A percentile compares a stretch with the other conserved stretches of the same genome.
Conservation (phyloP, 2,329 filamentous ascomycete genomes). For the Orbilia oligospora region DNA sequence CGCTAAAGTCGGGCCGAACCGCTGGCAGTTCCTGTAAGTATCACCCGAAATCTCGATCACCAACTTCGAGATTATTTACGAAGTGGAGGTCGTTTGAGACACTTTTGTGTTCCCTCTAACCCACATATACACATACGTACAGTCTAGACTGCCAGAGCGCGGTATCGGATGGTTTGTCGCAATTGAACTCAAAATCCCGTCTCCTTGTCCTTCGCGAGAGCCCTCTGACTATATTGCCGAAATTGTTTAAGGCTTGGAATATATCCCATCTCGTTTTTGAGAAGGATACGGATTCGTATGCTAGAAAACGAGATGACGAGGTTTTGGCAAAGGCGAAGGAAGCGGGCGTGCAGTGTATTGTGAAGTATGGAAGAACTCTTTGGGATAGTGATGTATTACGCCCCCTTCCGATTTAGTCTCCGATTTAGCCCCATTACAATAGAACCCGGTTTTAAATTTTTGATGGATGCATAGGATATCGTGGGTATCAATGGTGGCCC, state of each 20-base stretch:
- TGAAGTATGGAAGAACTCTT: slow-evolving; percentile 76
- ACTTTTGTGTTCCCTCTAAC: slow-evolving; percentile 18
- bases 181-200: slow-evolving; percentile 79
- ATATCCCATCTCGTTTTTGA: slow-evolving; percentile 84
- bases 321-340: slow-evolving; percentile 74
- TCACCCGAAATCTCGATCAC: slow-evolving; percentile 4
- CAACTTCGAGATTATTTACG: not conserved
- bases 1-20: slow-evolving; percentile 78
- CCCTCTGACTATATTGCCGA: slow-evolving; percentile 79
- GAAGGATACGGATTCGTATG: slow-evolving; percentile 83
- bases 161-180: slow-evolving; percentile 77
- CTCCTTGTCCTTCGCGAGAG: slow-evolving; percentile 80
- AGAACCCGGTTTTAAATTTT: too few species aligned
- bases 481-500: slow-evolving; percentile 77
- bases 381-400: slow-evolving; percentile 77
- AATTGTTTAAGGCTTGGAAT: slow-evolving; percentile 80
- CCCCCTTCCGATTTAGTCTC: not conserved
- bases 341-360: slow-evolving; percentile 78
- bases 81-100: not conserved
- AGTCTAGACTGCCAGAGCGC: slow-evolving; percentile 81
- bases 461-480: slow-evolving; percentile 66
- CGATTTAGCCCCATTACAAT: not conserved
- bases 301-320: slow-evolving; percentile 74
- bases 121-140: not conserved
- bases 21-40: slow-evolving; percentile 78